Evolutionary conservation across 345 rosid genomes (phyloP).

Genomic region (Eutrema japonicum): DNA sequence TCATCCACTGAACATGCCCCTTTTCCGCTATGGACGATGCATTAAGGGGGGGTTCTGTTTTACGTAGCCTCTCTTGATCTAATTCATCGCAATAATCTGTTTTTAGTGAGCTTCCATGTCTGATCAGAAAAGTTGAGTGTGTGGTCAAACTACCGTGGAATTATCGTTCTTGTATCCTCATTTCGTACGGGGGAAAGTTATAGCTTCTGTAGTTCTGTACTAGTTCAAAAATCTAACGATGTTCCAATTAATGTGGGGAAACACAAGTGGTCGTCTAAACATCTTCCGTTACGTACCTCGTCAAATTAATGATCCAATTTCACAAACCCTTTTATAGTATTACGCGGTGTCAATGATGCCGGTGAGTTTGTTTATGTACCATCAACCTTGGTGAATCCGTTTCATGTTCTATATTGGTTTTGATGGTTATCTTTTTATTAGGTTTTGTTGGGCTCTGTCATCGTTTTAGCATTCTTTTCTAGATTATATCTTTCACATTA

Average conservation of each 20-base stretch:
- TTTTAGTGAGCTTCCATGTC: background rate
- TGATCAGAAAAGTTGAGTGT: background rate
- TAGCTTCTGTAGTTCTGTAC: background rate
- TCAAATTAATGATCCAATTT: background rate
- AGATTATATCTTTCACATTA: background rate
- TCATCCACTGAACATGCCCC: background rate
- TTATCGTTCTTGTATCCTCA: background rate
- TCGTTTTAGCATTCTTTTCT: background rate
- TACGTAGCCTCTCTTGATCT: background rate
- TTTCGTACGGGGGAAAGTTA: background rate
- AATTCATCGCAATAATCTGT: background rate
- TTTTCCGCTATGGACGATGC: background rate
- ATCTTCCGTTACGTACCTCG: background rate
- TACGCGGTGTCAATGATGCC: background rate
- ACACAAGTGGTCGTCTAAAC: slow-evolving; percentile 1
- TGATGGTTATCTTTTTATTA: no score
- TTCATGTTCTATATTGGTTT: background rate
- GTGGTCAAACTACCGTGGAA: background rate
- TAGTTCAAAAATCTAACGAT: no score
- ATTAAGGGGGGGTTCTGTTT: background rate
- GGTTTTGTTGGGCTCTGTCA: background rate
- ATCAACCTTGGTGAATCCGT: background rate
- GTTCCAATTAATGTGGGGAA: background rate
- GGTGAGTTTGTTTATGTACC: background rate
- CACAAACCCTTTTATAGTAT: background rate